Conservation (phyloP, 441 rosid genomes). For the Pelargonium fulgidum region DNA sequence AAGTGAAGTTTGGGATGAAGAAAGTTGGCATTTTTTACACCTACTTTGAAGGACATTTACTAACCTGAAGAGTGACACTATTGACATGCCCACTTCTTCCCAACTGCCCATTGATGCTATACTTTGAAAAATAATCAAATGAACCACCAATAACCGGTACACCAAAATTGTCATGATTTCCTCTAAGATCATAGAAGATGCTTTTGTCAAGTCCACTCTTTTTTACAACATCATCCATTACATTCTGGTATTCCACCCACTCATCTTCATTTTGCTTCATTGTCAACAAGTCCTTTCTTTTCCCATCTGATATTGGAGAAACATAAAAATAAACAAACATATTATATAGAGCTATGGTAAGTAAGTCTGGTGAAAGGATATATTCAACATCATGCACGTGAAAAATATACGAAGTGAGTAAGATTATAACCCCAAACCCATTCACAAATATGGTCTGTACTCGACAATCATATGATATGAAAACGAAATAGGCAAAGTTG, state of each 20-base stretch:
- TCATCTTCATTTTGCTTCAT: constrained; percentile 85
- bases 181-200: constrained; percentile 82
- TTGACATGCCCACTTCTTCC: constrained; percentile 54
- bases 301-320: constrained; percentile 54
- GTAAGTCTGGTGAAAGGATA: too few relatives aligned
- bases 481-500: too few relatives aligned
- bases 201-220: constrained; percentile 61
- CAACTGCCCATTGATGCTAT: constrained; percentile 69
- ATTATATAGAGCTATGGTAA: not conserved
- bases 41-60: constrained; percentile 21
- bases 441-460: too few relatives aligned
- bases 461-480: too few relatives aligned
- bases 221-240: constrained; percentile 56
- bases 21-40: not conserved
- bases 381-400: too few relatives aligned
- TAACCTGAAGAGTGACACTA: constrained; percentile 67
- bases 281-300: constrained; percentile 67
- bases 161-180: constrained; percentile 91
- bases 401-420: too few relatives aligned
- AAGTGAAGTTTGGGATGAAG: not conserved
- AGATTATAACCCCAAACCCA: too few relatives aligned
- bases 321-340: not conserved
- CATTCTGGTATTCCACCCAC: constrained; percentile 68
- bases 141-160: constrained; percentile 55
- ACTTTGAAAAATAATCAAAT: constrained; percentile 69